Conservation (phyloP, 495 filamentous ascomycete species). For the Trypethelium eluteriae region DNA sequence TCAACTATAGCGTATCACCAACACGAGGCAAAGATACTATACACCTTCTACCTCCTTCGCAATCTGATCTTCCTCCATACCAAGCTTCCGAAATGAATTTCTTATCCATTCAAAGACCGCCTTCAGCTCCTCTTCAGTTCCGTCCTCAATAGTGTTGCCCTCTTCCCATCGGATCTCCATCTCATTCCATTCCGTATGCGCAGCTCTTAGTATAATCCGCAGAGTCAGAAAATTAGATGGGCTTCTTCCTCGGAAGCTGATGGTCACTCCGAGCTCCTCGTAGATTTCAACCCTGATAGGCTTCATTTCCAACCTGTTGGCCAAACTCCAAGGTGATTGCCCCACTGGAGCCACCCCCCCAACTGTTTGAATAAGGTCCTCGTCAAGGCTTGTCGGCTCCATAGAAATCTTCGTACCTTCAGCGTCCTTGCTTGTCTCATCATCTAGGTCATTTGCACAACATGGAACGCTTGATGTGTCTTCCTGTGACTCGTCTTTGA, state of each 20-base stretch:
- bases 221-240: background rate
- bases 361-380: background rate
- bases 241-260: background rate
- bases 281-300: background rate
- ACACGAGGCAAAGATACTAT: background rate
- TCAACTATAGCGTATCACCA: background rate
- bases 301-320: background rate
- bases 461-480: background rate
- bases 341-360: background rate
- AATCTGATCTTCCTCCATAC: background rate
- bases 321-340: background rate
- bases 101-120: background rate
- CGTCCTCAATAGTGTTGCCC: background rate
- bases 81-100: background rate
- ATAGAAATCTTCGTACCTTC: background rate
- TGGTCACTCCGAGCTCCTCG: background rate
- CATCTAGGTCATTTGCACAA: background rate
- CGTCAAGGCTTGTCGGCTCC: background rate
- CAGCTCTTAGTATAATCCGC: background rate
- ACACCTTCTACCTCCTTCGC: background rate
- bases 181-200: background rate
- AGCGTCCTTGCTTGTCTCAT: background rate
- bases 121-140: background rate
- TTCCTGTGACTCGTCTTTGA: background rate
- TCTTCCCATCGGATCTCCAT: background rate